Conservation (phyloP, 768 basidiomycete species). For the Phlegmacium glaucopus region DNA sequence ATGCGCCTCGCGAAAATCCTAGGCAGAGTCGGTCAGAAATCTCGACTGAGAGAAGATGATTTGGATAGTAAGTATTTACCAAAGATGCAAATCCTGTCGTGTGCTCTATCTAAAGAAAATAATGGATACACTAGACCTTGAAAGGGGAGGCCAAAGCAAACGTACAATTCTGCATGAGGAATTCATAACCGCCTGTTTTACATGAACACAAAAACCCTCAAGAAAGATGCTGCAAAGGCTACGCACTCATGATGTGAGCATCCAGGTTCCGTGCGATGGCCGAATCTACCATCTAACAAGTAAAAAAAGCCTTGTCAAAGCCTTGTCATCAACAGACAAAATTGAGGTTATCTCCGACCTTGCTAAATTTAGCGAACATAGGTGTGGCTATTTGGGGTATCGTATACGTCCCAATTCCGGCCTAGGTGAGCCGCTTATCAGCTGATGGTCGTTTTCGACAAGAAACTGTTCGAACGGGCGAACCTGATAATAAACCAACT, state of each 20-base stretch:
- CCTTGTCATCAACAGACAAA: neutral
- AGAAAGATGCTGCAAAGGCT: neutral
- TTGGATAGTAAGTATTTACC: slow-evolving; percentile 30
- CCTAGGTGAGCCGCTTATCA: slow-evolving; percentile 21
- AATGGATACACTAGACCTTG: neutral
- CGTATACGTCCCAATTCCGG: slow-evolving; percentile 54
- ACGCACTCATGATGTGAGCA: slow-evolving; percentile 47
- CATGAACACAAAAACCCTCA: neutral
- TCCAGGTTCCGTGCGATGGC: slow-evolving; percentile 47
- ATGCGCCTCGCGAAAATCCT: slow-evolving; percentile 59
- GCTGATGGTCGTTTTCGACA: neutral
- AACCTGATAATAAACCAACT: slow-evolving; percentile 58
- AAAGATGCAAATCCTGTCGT: slow-evolving; percentile 59
- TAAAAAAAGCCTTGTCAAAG: too few relatives aligned
- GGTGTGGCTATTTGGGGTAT: slow-evolving; percentile 42
- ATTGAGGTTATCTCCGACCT: slow-evolving; percentile 23
- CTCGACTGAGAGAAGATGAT: too few relatives aligned
- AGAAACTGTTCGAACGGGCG: neutral
- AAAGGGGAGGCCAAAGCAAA: neutral
- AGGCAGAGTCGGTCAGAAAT: neutral
- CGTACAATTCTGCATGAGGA: slow-evolving; percentile 58
- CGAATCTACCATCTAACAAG: slow-evolving; percentile 38
- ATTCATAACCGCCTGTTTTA: slow-evolving; percentile 47
- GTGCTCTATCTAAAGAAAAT: slow-evolving; percentile 32
- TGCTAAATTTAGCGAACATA: slow-evolving; percentile 38